Evolutionary conservation across 1,284 basidiomycete species (phyloP).

Genomic region (Leucocoprinus gongylophorus): DNA sequence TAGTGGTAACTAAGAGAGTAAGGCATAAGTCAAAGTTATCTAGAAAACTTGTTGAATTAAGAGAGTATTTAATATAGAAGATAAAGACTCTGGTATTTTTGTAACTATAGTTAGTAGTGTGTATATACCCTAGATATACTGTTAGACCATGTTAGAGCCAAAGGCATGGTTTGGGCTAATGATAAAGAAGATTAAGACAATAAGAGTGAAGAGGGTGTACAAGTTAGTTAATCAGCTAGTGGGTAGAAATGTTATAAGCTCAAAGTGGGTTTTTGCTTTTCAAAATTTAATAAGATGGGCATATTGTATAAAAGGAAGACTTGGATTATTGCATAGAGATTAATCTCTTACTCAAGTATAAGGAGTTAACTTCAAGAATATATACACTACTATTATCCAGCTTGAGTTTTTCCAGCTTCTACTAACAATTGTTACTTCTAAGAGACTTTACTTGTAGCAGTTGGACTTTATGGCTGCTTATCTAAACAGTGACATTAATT

Average conservation of each 20-base stretch:
- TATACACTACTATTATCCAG: slow-evolving; percentile 1
- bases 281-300: slow-evolving; percentile 11
- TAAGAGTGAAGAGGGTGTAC: background rate
- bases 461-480: too few relatives aligned
- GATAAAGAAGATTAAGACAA: slow-evolving; percentile 4
- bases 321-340: slow-evolving; percentile 13
- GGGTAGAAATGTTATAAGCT: background rate
- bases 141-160: slow-evolving; percentile 16
- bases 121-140: slow-evolving; percentile 2
- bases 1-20: background rate
- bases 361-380: slow-evolving; percentile 5
- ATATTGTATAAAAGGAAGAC: slow-evolving; percentile 11
- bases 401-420: slow-evolving; percentile 17
- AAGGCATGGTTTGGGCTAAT: slow-evolving; percentile 8
- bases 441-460: slow-evolving; percentile 27
- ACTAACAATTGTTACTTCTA: slow-evolving; percentile 26
- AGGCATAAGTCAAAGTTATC: background rate
- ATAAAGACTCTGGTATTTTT: background rate
- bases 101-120: background rate
- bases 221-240: background rate
- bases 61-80: background rate
- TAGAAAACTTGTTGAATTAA: background rate
- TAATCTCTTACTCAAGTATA: slow-evolving; percentile 9
- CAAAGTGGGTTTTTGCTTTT: slow-evolving; percentile 4
- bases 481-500: too few relatives aligned